Percentiles rank a stretch among this genome's conserved stretches.
Evolutionary conservation across 129 eudicot species (phyloP).

Genomic region (Arctium lappa): DNA sequence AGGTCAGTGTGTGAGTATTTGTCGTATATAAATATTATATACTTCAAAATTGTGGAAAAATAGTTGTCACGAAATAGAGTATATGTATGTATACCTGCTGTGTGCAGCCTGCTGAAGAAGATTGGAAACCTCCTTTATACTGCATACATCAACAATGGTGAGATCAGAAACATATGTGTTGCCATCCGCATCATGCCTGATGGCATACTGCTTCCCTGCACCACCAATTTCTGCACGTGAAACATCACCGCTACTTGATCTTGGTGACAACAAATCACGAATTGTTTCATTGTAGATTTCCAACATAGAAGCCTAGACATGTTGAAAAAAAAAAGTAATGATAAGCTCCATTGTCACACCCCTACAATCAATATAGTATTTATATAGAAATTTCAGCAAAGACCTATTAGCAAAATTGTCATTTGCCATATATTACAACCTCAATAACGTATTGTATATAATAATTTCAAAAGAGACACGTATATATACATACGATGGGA

Average conservation of each 20-base stretch:
- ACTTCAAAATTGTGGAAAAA: not conserved
- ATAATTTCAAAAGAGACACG: not conserved
- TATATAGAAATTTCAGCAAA: not conserved
- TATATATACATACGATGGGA: too few species aligned
- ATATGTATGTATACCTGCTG: conserved; percentile 40
- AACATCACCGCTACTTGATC: conserved; percentile 31
- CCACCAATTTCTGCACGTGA: conserved; percentile 32
- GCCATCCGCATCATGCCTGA: conserved; percentile 61
- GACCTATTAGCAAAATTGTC: not conserved
- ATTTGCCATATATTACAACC: not conserved
- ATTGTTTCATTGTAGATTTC: conserved; percentile 70
- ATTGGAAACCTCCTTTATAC: conserved; percentile 45
- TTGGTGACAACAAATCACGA: conserved; percentile 48
- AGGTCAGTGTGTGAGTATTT: too few species aligned
- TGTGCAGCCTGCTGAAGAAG: conserved; percentile 64
- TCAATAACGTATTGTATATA: not conserved
- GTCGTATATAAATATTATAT: too few species aligned
- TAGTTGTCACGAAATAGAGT: not conserved
- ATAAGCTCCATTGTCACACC: not conserved
- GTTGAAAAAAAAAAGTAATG: not conserved
- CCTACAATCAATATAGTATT: not conserved
- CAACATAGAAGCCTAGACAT: conserved; percentile 60
- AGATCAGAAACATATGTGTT: conserved; percentile 62
- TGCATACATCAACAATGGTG: conserved; percentile 61
- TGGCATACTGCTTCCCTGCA: conserved; percentile 44